Evolutionary conservation across 768 basidiomycete genomes (phyloP).

Genomic region (Polyporus arcularius): DNA sequence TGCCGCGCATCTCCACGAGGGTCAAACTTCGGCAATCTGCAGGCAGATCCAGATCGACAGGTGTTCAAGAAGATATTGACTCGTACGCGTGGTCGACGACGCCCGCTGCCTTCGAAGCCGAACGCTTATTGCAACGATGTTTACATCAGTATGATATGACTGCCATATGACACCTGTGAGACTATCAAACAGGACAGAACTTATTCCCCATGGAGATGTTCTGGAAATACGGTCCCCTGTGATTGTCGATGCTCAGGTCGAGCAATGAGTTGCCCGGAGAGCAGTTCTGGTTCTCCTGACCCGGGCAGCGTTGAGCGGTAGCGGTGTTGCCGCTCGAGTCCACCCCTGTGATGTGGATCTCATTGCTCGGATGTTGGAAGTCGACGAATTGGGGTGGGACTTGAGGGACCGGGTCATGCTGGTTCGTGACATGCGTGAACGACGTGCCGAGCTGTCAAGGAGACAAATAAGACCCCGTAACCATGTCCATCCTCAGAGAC

Average conservation of each 20-base stretch:
- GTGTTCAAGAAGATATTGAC: not conserved
- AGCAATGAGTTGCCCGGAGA: slow-evolving; percentile 9
- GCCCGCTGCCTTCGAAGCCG: too few relatives aligned
- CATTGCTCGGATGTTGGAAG: slow-evolving; percentile 48
- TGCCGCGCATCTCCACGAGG: too few relatives aligned
- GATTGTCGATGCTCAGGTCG: slow-evolving; percentile 6
- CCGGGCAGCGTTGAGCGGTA: slow-evolving; percentile 36
- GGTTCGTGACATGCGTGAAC: slow-evolving; percentile 39
- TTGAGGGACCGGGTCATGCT: slow-evolving; percentile 44
- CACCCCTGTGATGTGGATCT: slow-evolving; percentile 42
- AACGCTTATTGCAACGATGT: too few relatives aligned
- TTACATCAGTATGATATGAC: too few relatives aligned
- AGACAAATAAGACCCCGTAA: not conserved
- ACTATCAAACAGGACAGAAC: slow-evolving; percentile 3
- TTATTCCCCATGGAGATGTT: slow-evolving; percentile 4
- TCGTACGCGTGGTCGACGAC: too few relatives aligned
- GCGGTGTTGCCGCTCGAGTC: slow-evolving; percentile 24
- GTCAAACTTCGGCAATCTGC: not conserved
- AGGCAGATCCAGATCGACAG: not conserved
- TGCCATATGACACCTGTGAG: not conserved
- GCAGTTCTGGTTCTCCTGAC: slow-evolving; percentile 39
- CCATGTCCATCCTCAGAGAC: not conserved
- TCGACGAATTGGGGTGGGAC: slow-evolving; percentile 41
- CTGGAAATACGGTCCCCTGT: slow-evolving; percentile 13
- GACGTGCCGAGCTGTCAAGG: slow-evolving; percentile 28